Conservation (phyloP, 352 stramenopile genomes). For the Phytophthora litchii region DNA sequence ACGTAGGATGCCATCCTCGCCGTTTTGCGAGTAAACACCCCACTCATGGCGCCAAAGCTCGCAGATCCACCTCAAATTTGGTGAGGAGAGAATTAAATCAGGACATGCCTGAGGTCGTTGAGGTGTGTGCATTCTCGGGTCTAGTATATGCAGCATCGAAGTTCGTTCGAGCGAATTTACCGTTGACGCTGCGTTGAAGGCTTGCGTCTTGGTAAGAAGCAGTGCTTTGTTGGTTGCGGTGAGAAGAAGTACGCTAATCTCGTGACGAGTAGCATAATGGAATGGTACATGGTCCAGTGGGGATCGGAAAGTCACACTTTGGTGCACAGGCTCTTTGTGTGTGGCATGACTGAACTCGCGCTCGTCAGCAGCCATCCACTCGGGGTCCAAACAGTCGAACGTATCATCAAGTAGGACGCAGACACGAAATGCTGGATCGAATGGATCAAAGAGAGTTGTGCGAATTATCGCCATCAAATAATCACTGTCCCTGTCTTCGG, state of each 20-base stretch:
- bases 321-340: conserved; percentile 17
- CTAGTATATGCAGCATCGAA: conserved; percentile 29
- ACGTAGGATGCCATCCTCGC: conserved; percentile 67
- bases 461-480: conserved; percentile 39
- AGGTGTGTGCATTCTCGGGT: conserved; percentile 26
- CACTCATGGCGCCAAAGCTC: conserved; percentile 70
- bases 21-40: conserved; percentile 70
- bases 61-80: conserved; percentile 49
- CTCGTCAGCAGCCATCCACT: conserved; percentile 34
- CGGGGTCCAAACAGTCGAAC: conserved; percentile 47
- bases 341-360: conserved; percentile 10
- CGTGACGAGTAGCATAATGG: conserved; percentile 25
- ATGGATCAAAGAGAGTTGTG: conserved; percentile 49
- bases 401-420: conserved; percentile 51
- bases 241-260: conserved; percentile 49
- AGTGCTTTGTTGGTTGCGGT: conserved; percentile 52
- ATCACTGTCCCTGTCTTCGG: conserved; percentile 5
- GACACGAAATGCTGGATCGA: conserved; percentile 43
- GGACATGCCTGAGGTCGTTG: conserved; percentile 34
- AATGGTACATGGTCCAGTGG: conserved; percentile 43
- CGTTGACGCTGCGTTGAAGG: conserved; percentile 15
- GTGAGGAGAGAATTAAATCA: conserved; percentile 1
- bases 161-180: conserved; percentile 14
- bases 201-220: conserved; percentile 24
- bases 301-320: conserved; percentile 39